phyloP scores from a whole-genome alignment of 2,329 filamentous ascomycete species.

The Basipetospora chlamydospora region DNA sequence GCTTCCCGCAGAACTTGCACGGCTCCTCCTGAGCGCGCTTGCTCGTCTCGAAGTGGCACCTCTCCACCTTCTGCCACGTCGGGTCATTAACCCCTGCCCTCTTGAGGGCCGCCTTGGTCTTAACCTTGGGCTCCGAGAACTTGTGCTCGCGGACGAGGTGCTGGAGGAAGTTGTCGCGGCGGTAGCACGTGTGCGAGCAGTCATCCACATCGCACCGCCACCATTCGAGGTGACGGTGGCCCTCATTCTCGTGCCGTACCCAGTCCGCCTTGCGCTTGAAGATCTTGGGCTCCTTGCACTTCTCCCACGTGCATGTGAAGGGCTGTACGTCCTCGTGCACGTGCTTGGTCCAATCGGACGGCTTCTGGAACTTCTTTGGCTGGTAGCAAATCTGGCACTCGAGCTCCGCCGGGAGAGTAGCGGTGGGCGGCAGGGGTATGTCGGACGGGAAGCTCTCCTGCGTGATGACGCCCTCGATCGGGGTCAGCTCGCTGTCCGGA shows the following conservation, averaged over 20 bases:
- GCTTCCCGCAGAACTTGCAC: slow-evolving; percentile 75
- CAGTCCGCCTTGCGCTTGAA: slow-evolving; percentile 95
- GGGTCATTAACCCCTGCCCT: slow-evolving; percentile 42
- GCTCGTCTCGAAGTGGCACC: slow-evolving; percentile 56
- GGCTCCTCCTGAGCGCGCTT: slow-evolving; percentile 58
- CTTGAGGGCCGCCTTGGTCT: slow-evolving; percentile 55
- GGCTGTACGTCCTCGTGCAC: slow-evolving; percentile 88
- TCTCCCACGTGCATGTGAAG: slow-evolving; percentile 81
- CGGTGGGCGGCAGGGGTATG: slow-evolving; percentile 69
- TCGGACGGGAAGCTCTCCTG: slow-evolving; percentile 64
- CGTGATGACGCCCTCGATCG: slow-evolving; percentile 53
- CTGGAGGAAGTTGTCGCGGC: slow-evolving; percentile 85
- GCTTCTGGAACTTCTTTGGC: slow-evolving; percentile 74
- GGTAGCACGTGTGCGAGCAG: slow-evolving; percentile 69
- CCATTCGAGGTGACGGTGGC: slow-evolving; percentile 79
- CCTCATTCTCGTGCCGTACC: slow-evolving; percentile 88
- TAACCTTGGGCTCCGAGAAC: slow-evolving; percentile 64
- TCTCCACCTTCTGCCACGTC: slow-evolving; percentile 65
- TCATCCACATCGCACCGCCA: slow-evolving; percentile 76
- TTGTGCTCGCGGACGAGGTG: slow-evolving; percentile 89
- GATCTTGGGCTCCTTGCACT: slow-evolving; percentile 71
- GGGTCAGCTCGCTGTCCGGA: slow-evolving; percentile 49
- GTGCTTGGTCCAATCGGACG: slow-evolving; percentile 94
- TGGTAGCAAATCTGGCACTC: slow-evolving; percentile 83
- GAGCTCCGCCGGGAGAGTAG: slow-evolving; percentile 67